Evolutionary conservation across 2,329 filamentous ascomycete species (phyloP).

Genomic region (Exophiala aquamarina): DNA sequence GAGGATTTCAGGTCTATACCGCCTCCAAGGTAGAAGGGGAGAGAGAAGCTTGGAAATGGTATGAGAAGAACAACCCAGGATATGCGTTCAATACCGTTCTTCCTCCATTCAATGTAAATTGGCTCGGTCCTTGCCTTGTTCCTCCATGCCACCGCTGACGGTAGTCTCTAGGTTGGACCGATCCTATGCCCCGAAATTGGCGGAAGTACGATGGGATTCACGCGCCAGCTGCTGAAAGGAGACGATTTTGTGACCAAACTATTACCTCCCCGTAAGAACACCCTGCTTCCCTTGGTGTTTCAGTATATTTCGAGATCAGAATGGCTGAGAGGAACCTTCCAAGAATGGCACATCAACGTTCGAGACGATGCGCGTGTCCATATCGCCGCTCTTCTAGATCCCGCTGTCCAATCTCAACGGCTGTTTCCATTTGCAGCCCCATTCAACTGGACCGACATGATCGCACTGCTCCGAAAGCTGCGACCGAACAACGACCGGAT

Average conservation of each 20-base stretch:
- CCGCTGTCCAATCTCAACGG: slow-evolving; percentile 47
- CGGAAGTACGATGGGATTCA: slow-evolving; percentile 29
- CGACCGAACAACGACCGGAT: slow-evolving; percentile 1
- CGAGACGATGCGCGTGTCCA: slow-evolving; percentile 54
- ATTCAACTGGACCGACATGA: slow-evolving; percentile 46
- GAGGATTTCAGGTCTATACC: slow-evolving; percentile 33
- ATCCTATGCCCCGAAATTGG: slow-evolving; percentile 8
- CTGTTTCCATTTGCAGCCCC: slow-evolving; percentile 54
- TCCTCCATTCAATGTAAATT: slow-evolving; percentile 11
- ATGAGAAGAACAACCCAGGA: slow-evolving; percentile 31
- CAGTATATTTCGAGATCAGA: too few relatives aligned
- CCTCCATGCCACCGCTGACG: not conserved
- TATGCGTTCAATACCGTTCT: slow-evolving; percentile 30
- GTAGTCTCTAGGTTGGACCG: not conserved
- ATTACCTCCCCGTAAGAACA: slow-evolving; percentile 6
- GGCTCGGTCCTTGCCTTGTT: not conserved
- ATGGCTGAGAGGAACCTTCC: not conserved
- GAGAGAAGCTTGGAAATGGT: slow-evolving; percentile 40
- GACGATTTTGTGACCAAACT: not conserved
- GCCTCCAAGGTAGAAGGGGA: slow-evolving; percentile 44
- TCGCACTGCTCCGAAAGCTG: slow-evolving; percentile 38
- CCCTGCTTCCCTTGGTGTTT: too few relatives aligned
- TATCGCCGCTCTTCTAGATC: slow-evolving; percentile 50
- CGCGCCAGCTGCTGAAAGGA: slow-evolving; percentile 1
- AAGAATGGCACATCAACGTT: slow-evolving; percentile 35